Evolutionary conservation across 495 filamentous ascomycete genomes (phyloP), one percentile per base, ranked within the genome.

Genomic region (Penicillium steckii): DNA sequence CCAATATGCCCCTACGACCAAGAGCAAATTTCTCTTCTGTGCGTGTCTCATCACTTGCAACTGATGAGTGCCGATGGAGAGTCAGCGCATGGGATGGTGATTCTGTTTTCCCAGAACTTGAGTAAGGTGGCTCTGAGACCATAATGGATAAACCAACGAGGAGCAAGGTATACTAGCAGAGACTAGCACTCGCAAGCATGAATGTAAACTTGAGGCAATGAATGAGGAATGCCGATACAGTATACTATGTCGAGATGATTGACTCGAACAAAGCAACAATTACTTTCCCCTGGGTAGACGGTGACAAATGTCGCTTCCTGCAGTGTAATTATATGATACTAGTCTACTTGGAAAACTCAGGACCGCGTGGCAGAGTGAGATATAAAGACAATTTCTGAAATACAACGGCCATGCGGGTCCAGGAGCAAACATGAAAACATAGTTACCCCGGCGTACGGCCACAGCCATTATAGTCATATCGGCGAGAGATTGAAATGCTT

Each of bases 1-100:
- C 66, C 42, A 69, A 23, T 8, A 53, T 51, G 2, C 67, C 67
- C 13, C 59, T 57, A 15, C 52, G 44, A 9, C 60, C 66, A 17
- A 71, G 43, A 8, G 47, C 47, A 55, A 67, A 71, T 18, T 60
- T 62, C 3, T 61, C 48, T 15, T 53, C 37, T 4, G 24, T 17
- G n/a, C 18, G 43, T 1, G 27, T 30, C 22, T 29, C 23, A 29
- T 44, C 42, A 7, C 21, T 43, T 15, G 15, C 13, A 15, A n/a
- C 33, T 1, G 33, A 37, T 17, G 33, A 13, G 18, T 37, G 33
- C 8, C 33, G 33, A 37, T 15, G 4, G 15, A 37, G 33, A 18
- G 13, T n/a, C 8, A 18, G n/a, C n/a, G 6, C 8, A 2, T 37
- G 33, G 8, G 33, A 7, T 7, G 38, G 38, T 23, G 19, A 21